Percentiles rank a stretch among this genome's conserved stretches.
These are phyloP conservation scores for Pseudogymnoascus sp. DNA, from an alignment of 2,329 filamentous ascomycete species.

Conservation along the genomic window DNA sequence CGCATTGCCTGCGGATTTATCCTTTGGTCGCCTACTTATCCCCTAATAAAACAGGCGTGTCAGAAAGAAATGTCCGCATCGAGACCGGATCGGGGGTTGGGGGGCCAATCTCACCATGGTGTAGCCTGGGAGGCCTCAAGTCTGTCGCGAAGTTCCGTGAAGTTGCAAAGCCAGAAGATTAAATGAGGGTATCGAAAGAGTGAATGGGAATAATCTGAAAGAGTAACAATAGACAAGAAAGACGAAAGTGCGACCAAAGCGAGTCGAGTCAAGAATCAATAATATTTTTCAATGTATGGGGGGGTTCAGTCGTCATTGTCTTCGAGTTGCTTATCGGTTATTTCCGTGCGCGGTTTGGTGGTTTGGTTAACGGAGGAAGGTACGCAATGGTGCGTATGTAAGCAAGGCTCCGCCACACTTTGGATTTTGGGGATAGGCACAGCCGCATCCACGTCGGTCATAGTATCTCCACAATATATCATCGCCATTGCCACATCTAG, in stretches of 20 bases:
- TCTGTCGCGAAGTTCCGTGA: constrained; percentile 8
- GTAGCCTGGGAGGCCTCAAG: constrained; percentile 7
- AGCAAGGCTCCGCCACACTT: constrained; percentile 10
- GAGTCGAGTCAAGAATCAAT: constrained; percentile 8
- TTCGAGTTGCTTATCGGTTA: constrained; percentile 8
- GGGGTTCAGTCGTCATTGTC: constrained; percentile 7
- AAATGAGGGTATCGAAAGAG: constrained; percentile 9
- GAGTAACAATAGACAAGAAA: background rate
- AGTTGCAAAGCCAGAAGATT: constrained; percentile 2
- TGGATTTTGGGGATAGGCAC: constrained; percentile 1
- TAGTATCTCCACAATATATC: background rate
- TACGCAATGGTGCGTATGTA: constrained; percentile 8
- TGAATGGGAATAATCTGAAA: constrained; percentile 5
- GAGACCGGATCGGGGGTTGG: background rate
- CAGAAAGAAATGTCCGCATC: background rate
- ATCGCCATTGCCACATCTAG: background rate
- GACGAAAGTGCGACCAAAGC: constrained; percentile 3
- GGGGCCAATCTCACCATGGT: background rate
- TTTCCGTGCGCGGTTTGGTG: constrained; percentile 4
- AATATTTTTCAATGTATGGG: constrained; percentile 9
- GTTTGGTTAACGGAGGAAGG: background rate
- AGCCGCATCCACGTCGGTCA: background rate
- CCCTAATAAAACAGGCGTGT: constrained; percentile 21
- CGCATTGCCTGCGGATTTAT: constrained; percentile 25
- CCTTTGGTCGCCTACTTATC: constrained; percentile 31